phyloP scores from a whole-genome alignment of 2,329 filamentous ascomycete species.

The Lecanicillium sp. region DNA sequence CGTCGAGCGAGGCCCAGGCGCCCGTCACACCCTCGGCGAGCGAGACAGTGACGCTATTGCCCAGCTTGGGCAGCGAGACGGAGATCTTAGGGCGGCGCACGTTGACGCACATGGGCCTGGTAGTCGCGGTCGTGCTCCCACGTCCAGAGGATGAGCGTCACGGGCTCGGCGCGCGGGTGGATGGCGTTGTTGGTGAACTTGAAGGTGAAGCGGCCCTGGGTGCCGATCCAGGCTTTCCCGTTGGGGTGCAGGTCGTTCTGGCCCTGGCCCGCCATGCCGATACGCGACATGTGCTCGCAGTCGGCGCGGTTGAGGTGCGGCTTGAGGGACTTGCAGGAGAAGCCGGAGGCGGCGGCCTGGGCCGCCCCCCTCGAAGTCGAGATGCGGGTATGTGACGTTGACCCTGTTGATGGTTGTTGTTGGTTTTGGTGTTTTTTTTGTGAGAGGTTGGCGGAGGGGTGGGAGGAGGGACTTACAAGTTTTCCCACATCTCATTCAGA shows the following conservation, averaged over 20 bases:
- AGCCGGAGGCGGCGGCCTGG: background rate
- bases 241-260: background rate
- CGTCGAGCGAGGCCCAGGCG: slow-evolving; percentile 32
- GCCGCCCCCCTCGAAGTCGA: background rate
- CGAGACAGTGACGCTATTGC: slow-evolving; percentile 1
- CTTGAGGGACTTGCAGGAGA: background rate
- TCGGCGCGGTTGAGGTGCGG: background rate
- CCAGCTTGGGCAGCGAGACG: background rate
- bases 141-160: background rate
- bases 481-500: too few relatives aligned
- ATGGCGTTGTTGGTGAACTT: slow-evolving; percentile 3
- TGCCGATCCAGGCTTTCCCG: background rate
- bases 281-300: background rate
- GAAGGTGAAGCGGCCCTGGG: background rate
- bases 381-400: background rate
- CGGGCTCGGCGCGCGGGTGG: background rate
- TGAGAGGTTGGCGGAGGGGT: background rate
- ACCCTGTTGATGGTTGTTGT: background rate
- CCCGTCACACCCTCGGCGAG: slow-evolving; percentile 25
- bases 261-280: background rate
- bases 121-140: background rate
- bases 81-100: background rate
- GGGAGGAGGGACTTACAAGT: too few relatives aligned
- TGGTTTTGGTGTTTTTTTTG: background rate
- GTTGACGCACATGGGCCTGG: background rate